Conservation (phyloP, 2,329 filamentous ascomycete genomes). For the Neonectria neomacrospora region DNA sequence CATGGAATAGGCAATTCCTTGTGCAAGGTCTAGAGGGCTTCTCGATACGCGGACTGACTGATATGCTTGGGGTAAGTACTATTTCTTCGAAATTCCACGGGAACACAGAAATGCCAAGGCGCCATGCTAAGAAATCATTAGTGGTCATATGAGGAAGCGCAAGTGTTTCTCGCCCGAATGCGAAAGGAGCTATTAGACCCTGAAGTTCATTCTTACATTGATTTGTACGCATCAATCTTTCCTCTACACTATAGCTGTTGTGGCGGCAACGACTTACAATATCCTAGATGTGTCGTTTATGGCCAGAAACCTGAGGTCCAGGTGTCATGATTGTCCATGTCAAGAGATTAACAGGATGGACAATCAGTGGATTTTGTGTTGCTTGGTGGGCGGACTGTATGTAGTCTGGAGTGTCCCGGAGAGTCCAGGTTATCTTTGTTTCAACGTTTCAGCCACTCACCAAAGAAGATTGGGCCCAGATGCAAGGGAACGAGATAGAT, state of each 20-base stretch:
- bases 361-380: no score
- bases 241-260: background rate
- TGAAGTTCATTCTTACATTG: constrained; percentile 15
- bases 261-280: background rate
- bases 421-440: no score
- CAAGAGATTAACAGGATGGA: no score
- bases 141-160: constrained; percentile 22
- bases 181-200: constrained; percentile 18
- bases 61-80: constrained; percentile 29
- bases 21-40: constrained; percentile 37
- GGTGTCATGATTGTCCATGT: background rate
- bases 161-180: constrained; percentile 19
- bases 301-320: background rate
- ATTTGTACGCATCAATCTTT: background rate
- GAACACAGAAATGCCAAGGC: background rate
- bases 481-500: no score
- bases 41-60: constrained; percentile 33
- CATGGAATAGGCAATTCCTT: constrained; percentile 34
- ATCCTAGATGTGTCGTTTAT: background rate
- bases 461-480: no score
- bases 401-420: no score
- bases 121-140: background rate
- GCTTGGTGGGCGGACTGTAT: no score
- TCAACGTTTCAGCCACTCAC: no score
- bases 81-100: background rate